Evolutionary conservation across 2,329 filamentous ascomycete species (phyloP), one percentile per base, ranked within the genome.

Genomic region (Monosporascus sp.): DNA sequence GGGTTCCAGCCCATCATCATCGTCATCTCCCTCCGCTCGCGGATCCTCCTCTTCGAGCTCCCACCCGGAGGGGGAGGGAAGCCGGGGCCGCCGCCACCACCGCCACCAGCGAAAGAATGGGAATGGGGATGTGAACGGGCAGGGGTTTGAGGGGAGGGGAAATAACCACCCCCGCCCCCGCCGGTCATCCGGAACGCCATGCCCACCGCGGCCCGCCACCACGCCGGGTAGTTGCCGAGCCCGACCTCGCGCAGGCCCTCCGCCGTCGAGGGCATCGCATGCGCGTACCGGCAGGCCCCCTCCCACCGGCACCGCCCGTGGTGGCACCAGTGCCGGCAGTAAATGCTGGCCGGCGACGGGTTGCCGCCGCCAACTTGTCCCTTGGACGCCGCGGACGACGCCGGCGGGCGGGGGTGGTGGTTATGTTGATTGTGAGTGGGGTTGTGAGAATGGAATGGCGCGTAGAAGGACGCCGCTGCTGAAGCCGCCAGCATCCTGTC

Each of bases 291-390:
- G 63, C 79, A 82, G 8, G 63, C 57, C 7, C 53, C 49, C 3
- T 72, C 74, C 66, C 70, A 79, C 59, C 68, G 72, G 64, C 79
- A 82, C 14, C 64, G 70, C 7, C 78, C 78, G 41, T 72, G 66
- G 50, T 70, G 69, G 63, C 77, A 79, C 77, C 77, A 82, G 63
- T 76, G 68, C 14, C 72, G 71, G 63, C 78, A 79, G 62, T 66
- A 64, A 26, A 53, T 40, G 20, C 54, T 53, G 40, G 31, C 52
- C 31, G 31, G 31, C 5, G 9, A 35, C 31, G 11, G 31, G 31
- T 35, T 35, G 31, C 11, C 11, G 31, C 31, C 31, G 31, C 27
- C 27, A 9, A 31, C 27, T 5, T 5, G 31, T 3, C 31, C 14
- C 31, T 35, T 35, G 31, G 31, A 35, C 31, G 31, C 31, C 31